phyloP scores from a whole-genome alignment of 2,329 filamentous ascomycete species.

The Cordyceps javanica region DNA sequence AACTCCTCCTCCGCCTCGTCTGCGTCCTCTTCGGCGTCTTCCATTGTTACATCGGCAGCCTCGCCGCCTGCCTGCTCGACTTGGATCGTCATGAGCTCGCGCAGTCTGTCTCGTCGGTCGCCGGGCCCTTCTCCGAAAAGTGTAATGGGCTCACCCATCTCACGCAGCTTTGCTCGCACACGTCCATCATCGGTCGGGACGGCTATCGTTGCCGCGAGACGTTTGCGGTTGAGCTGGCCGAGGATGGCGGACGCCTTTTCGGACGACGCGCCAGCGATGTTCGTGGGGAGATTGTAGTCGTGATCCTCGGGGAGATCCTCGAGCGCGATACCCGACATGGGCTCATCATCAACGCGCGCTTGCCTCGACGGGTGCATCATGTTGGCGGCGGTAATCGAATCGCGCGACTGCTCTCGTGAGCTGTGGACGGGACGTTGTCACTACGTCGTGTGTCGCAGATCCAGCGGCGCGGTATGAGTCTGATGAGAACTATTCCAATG shows the following conservation, averaged over 20 bases:
- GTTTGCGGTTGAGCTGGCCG: constrained; percentile 85
- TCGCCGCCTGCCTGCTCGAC: constrained; percentile 55
- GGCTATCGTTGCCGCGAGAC: constrained; percentile 78
- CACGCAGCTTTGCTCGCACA: constrained; percentile 73
- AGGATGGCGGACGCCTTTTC: constrained; percentile 82
- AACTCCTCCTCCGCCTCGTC: constrained; percentile 82
- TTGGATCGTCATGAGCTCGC: constrained; percentile 71
- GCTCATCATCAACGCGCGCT: constrained; percentile 86
- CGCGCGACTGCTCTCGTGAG: neutral
- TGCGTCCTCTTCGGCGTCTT: constrained; percentile 52
- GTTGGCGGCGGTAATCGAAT: constrained; percentile 21
- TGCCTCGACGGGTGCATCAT: constrained; percentile 84
- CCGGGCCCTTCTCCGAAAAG: constrained; percentile 86
- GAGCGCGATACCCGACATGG: constrained; percentile 44
- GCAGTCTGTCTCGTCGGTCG: constrained; percentile 79
- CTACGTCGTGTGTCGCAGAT: neutral
- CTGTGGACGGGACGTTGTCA: neutral
- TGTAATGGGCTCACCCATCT: constrained; percentile 88
- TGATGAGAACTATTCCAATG: neutral
- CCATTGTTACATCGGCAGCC: constrained; percentile 55
- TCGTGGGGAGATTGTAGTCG: constrained; percentile 73
- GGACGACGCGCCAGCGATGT: constrained; percentile 59
- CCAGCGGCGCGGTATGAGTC: neutral
- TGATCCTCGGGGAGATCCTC: constrained; percentile 59
- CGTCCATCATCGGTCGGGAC: constrained; percentile 91